Conservation (phyloP, 2,329 filamentous ascomycete species). For the Colletotrichum gloeosporioides region DNA sequence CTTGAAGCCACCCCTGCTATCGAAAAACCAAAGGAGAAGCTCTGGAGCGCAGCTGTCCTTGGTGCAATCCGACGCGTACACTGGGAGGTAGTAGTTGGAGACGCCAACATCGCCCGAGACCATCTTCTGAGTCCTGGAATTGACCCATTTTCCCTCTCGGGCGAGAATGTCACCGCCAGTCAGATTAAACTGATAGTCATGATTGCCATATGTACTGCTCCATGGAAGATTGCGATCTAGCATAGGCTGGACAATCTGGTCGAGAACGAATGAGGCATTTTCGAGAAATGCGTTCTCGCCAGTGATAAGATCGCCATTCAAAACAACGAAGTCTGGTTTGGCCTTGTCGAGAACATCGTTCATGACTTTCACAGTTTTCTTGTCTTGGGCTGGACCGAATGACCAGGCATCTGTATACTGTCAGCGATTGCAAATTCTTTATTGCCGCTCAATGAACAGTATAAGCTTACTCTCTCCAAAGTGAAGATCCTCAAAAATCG, state of each 20-base stretch:
- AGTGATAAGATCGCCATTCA: conserved; percentile 76
- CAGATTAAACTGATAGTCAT: conserved; percentile 67
- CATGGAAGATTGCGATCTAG: conserved; percentile 60
- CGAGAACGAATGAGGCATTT: conserved; percentile 63
- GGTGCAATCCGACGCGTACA: conserved; percentile 42
- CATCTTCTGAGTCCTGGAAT: conserved; percentile 46
- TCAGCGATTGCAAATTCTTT: background rate
- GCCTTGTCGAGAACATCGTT: conserved; percentile 59
- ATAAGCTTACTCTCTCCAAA: conserved; percentile 66
- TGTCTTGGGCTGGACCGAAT: conserved; percentile 59
- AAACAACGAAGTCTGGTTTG: conserved; percentile 63
- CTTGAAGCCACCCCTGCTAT: conserved; percentile 63
- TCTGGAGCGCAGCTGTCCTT: conserved; percentile 38
- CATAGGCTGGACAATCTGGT: conserved; percentile 64
- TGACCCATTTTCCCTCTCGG: conserved; percentile 44
- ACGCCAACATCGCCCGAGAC: conserved; percentile 41
- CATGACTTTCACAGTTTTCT: conserved; percentile 62
- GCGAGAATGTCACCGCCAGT: conserved; percentile 48
- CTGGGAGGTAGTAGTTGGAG: conserved; percentile 54
- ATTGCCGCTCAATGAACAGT: background rate
- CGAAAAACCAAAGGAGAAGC: conserved; percentile 75
- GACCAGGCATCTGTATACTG: conserved; percentile 42
- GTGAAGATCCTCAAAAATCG: conserved; percentile 74
- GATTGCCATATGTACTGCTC: conserved; percentile 76
- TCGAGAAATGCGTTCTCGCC: conserved; percentile 65